These are phyloP conservation scores for Papilionanthe hybrid DNA, from an alignment of 116 monocot genomes.

Conservation along the genomic window DNA sequence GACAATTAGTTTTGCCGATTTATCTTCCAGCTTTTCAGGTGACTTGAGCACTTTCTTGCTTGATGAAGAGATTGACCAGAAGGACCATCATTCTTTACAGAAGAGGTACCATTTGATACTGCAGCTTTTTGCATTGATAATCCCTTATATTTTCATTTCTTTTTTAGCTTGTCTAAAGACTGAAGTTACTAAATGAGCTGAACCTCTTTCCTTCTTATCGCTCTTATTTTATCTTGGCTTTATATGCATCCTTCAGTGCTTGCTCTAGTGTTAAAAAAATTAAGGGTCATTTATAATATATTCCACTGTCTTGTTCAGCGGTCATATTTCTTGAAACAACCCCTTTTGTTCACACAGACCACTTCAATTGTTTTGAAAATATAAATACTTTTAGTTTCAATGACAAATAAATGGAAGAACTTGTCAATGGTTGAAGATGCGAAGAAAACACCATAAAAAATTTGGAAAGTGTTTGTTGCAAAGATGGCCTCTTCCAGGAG, in stretches of 20 bases:
- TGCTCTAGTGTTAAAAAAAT: neutral
- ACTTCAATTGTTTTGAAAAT: too few relatives aligned
- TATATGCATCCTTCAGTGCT: neutral
- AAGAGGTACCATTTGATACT: slow-evolving; percentile 36
- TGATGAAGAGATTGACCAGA: slow-evolving; percentile 82
- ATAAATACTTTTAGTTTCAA: too few relatives aligned
- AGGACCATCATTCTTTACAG: slow-evolving; percentile 21
- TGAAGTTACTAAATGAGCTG: too few relatives aligned
- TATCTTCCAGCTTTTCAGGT: slow-evolving; percentile 23
- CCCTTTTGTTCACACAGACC: too few relatives aligned
- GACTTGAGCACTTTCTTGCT: slow-evolving; percentile 87
- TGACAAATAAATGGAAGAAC: neutral
- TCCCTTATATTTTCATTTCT: neutral
- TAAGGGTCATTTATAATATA: neutral
- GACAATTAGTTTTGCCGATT: slow-evolving; percentile 21
- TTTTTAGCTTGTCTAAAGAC: too few relatives aligned
- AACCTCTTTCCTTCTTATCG: neutral
- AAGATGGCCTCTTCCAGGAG: neutral
- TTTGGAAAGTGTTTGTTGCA: neutral
- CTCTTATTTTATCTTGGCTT: neutral
- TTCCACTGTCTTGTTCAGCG: neutral
- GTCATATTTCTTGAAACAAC: neutral
- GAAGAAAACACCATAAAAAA: neutral
- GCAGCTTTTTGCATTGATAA: neutral
- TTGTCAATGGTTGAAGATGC: neutral